Conservation (phyloP, 1,139 yeast genomes). For the Kodamaea plutei region DNA sequence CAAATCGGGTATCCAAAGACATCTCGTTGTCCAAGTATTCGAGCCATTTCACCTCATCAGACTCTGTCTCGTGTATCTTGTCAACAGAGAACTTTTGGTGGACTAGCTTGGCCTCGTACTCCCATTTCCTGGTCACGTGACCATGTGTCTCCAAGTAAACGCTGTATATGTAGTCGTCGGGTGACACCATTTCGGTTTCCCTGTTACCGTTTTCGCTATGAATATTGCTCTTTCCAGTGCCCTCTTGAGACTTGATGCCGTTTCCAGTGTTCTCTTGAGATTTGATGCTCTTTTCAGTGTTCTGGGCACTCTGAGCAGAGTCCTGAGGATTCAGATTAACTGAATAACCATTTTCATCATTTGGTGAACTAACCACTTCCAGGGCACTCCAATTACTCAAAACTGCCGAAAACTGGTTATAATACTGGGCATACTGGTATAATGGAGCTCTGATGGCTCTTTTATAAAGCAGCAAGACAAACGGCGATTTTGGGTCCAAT, state of each 20-base stretch:
- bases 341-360: too few relatives aligned
- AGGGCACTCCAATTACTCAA: too few relatives aligned
- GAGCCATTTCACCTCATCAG: constrained; percentile 49
- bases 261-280: too few relatives aligned
- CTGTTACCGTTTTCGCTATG: too few relatives aligned
- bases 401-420: constrained; percentile 47
- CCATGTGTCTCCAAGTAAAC: constrained; percentile 46
- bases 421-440: constrained; percentile 67
- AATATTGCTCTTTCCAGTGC: too few relatives aligned
- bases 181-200: too few relatives aligned
- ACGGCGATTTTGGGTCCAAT: constrained; percentile 12
- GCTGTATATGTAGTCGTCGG: constrained; percentile 40
- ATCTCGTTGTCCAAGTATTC: constrained; percentile 48
- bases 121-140: constrained; percentile 56
- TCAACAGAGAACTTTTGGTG: too few relatives aligned
- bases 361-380: too few relatives aligned
- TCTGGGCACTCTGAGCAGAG: too few relatives aligned
- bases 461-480: constrained; percentile 34
- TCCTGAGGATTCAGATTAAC: too few relatives aligned
- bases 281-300: too few relatives aligned
- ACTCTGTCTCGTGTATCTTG: constrained; percentile 10
- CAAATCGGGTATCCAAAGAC: constrained; percentile 6
- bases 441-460: constrained; percentile 51
- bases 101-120: constrained; percentile 57
- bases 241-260: too few relatives aligned